Evolutionary conservation across 2,329 filamentous ascomycete species (phyloP).

Genomic region (Aspergillus sp.): DNA sequence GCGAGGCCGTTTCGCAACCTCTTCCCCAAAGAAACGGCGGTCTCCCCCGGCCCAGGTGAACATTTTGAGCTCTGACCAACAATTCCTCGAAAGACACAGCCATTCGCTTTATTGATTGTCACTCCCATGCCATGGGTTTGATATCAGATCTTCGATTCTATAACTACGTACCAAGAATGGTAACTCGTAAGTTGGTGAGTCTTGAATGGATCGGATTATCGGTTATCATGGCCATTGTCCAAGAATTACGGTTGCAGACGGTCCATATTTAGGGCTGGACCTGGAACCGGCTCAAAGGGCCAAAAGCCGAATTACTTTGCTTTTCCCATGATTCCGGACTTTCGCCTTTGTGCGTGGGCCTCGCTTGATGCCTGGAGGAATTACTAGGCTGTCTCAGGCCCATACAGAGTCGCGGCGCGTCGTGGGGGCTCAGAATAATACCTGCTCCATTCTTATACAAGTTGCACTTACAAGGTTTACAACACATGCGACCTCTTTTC

Average conservation of each 20-base stretch:
- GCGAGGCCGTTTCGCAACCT: not conserved
- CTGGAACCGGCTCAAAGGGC: not conserved
- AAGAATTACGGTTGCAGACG: not conserved
- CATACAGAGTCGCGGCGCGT: not conserved
- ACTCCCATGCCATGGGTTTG: not conserved
- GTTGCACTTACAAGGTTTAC: too few species aligned
- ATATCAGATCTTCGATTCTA: not conserved
- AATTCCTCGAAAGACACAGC: not conserved
- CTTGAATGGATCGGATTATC: not conserved
- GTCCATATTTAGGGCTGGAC: not conserved
- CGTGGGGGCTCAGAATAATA: not conserved
- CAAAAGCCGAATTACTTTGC: not conserved
- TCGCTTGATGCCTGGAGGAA: constrained; percentile 12
- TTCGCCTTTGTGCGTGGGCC: constrained; percentile 12
- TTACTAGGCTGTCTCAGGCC: constrained; percentile 12
- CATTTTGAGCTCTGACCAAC: not conserved
- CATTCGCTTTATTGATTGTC: not conserved
- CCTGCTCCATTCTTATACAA: not conserved
- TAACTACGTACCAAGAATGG: not conserved
- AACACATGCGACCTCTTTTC: not conserved
- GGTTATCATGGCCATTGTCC: not conserved
- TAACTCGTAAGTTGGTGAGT: not conserved
- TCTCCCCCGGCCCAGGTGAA: not conserved
- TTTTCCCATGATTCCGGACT: not conserved
- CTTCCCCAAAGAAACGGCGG: not conserved